Evolutionary conservation across 768 basidiomycete genomes (phyloP), one percentile per base, ranked within the genome.

Genomic region (Termitomyces sp.): DNA sequence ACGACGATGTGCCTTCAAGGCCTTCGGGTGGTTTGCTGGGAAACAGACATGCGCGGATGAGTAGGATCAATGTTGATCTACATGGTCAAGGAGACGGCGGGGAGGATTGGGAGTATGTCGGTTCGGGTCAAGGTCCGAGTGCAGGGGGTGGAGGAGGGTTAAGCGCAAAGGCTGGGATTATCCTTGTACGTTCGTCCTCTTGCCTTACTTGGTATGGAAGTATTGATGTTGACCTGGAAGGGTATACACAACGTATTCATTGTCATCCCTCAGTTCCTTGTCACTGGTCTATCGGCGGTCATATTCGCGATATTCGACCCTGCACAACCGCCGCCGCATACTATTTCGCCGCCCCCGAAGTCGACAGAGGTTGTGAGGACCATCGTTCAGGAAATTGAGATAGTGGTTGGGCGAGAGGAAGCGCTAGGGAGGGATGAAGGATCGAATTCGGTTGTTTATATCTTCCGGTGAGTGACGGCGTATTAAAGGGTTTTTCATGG

Each of bases 171-270:
- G 91, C 94, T 0, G 95, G 95, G 7, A 88, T 93, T 44, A 93
- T 95, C 55, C 73, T 95, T 59, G 90, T 93, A 63, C 59, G 86
- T 79, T 50, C 50, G 46, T 24, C 20, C 8, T 36, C 54, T 47
- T 42, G 12, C 57, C 34, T 12, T 42, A 56, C 30, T 33, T 36
- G 24, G 2, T 41, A 42, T n/a, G 36, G 41, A 56, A 54, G 11
- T 57, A 45, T 27, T 56, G 42, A 50, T 16, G 13, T 30, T 30
- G 33, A 27, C 24, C 1, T 16, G 41, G 20, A 45, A 94, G 92
- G 95, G 96, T 42, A 96, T 98, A 54, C 95, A 98, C 72, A 98
- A 97, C 67, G 83, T 97, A 59, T 96, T 91, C 72, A 78, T 98
- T 61, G 96, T 98, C 59, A 75, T 97, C 7, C 96, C 96, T 0